phyloP scores from a whole-genome alignment of 2,329 filamentous ascomycete genomes.

The Colletotrichum nymphaeae region DNA sequence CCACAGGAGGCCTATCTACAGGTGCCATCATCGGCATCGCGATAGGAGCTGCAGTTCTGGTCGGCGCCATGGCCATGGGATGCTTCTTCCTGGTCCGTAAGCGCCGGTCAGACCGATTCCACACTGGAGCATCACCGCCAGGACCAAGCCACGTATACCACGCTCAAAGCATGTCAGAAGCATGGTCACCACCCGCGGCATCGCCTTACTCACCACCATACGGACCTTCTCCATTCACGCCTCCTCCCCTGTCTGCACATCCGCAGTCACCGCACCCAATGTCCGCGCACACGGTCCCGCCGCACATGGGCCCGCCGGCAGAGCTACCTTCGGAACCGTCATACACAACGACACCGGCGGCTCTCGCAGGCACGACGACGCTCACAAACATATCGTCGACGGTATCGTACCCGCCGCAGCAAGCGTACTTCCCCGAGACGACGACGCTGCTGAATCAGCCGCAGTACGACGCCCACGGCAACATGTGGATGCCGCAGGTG shows the following conservation, averaged over 20 bases:
- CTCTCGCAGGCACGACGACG: neutral
- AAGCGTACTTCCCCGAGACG: constrained; percentile 30
- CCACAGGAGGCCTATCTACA: constrained; percentile 41
- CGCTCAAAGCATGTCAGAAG: constrained; percentile 30
- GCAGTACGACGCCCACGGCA: constrained; percentile 46
- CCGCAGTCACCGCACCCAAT: constrained; percentile 36
- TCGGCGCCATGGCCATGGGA: constrained; percentile 37
- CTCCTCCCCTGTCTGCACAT: constrained; percentile 22
- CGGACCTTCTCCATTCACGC: constrained; percentile 3
- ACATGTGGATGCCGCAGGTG: constrained; percentile 48
- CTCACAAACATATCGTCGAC: constrained; percentile 6
- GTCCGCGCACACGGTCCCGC: constrained; percentile 21
- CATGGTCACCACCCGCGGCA: constrained; percentile 29
- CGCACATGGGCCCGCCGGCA: constrained; percentile 40
- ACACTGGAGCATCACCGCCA: neutral
- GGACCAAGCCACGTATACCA: constrained; percentile 20
- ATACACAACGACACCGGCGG: neutral
- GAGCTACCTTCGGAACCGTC: constrained; percentile 40
- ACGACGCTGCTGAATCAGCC: constrained; percentile 32
- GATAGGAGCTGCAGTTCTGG: constrained; percentile 46
- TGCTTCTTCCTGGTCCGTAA: constrained; percentile 47
- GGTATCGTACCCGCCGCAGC: constrained; percentile 25
- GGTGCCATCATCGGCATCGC: constrained; percentile 59
- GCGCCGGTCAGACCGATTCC: constrained; percentile 33
- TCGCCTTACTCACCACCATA: constrained; percentile 29